Percentiles rank a stretch among this genome's conserved stretches.
phyloP scores from a whole-genome alignment of 148 eudicot species.

The Vaccinium macrocarpon region DNA sequence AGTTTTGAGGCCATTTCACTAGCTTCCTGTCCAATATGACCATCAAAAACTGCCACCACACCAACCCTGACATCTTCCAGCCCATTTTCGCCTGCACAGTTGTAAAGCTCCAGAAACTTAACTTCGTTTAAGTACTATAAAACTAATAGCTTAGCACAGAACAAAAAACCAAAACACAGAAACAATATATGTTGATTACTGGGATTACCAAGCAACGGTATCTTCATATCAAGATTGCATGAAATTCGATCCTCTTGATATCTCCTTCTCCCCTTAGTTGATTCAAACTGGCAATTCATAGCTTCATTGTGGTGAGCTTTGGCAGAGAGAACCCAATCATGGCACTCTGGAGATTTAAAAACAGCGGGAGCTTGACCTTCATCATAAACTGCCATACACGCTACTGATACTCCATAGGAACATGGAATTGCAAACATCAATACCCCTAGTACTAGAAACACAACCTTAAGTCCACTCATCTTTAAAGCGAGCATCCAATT shows the following conservation, averaged over 20 bases:
- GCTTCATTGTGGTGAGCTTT: not conserved
- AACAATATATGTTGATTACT: not conserved
- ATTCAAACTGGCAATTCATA: not conserved
- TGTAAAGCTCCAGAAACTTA: not conserved
- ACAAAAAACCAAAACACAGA: not conserved
- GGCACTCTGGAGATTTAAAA: not conserved
- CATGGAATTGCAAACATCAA: not conserved
- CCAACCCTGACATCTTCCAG: not conserved
- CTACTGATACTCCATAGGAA: not conserved
- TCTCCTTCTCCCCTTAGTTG: not conserved
- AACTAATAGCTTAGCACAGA: not conserved
- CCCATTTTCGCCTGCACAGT: not conserved
- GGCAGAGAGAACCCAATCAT: not conserved
- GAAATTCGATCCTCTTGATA: slow-evolving; percentile 33
- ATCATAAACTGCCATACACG: not conserved
- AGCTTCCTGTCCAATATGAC: not conserved
- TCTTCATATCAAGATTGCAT: slow-evolving; percentile 23
- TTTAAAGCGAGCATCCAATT: not conserved
- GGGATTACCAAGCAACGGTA: slow-evolving; percentile 32
- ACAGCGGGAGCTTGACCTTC: not conserved
- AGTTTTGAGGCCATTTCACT: slow-evolving; percentile 6
- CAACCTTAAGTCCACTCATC: not conserved
- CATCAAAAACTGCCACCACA: not conserved
- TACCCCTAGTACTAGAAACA: not conserved
- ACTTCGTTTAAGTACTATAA: not conserved